Percentiles rank a stretch among this genome's conserved stretches.
These are phyloP conservation scores for Parsonsia alboflavescens DNA, from an alignment of 257 asterid genomes.

Conservation along the genomic window DNA sequence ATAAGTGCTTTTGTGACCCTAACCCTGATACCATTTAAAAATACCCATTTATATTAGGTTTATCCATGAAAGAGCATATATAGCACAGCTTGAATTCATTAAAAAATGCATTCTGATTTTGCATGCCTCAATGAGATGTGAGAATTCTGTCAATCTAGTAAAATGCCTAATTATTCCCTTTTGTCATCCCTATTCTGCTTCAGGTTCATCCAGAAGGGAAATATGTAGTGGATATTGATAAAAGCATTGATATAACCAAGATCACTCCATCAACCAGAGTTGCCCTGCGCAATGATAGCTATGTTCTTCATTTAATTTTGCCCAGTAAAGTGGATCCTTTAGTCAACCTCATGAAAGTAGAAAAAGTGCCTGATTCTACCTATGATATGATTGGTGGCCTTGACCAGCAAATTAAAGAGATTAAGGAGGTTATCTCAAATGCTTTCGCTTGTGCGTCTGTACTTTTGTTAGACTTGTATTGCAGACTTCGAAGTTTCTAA, in stretches of 20 bases:
- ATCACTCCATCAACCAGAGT: slow-evolving; percentile 89
- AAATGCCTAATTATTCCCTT: background rate
- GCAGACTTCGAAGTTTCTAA: background rate
- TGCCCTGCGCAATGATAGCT: slow-evolving; percentile 90
- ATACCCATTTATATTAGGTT: background rate
- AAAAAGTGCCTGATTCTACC: slow-evolving; percentile 90
- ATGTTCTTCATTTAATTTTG: slow-evolving; percentile 78
- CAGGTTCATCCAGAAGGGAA: slow-evolving; percentile 95
- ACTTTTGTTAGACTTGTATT: background rate
- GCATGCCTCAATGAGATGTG: background rate
- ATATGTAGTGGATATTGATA: slow-evolving; percentile 82
- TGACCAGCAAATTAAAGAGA: slow-evolving; percentile 92
- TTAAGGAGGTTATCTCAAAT: slow-evolving; percentile 58
- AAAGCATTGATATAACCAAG: slow-evolving; percentile 82
- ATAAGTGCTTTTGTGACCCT: too few species aligned
- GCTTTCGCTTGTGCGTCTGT: background rate
- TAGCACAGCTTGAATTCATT: background rate
- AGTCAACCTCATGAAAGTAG: slow-evolving; percentile 97
- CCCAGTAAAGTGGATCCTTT: slow-evolving; percentile 97
- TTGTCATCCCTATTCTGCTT: slow-evolving; percentile 19
- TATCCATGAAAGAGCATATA: background rate
- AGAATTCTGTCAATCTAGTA: background rate
- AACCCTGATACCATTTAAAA: background rate
- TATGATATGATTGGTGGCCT: slow-evolving; percentile 98
- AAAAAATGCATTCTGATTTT: background rate